Evolutionary conservation across 805 yeast species (phyloP), one percentile per base, ranked within the genome.

Genomic region (Metschnikowia proteae): DNA sequence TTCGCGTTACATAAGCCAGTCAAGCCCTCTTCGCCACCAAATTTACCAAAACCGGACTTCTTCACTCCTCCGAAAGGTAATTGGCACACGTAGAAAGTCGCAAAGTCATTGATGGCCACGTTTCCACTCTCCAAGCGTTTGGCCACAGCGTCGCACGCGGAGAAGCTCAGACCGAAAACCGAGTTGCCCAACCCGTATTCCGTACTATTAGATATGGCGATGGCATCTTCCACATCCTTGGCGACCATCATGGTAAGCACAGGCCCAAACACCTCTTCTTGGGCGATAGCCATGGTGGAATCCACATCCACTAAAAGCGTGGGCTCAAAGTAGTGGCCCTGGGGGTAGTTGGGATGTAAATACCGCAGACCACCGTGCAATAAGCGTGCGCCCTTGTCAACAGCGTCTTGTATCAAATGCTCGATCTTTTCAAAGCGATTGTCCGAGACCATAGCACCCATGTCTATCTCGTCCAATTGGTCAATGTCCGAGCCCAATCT

Each of bases 21-120:
- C 38, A 94, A 74, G 1, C 99, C 99, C 73, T 94, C 99, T 63
- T 86, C 96, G 41, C 99, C 99, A 23, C 97, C 96, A 71, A 94
- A 94, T 64, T 92, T 92, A 49, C 99, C 99, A 62, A 90, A 94
- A 0, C 99, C 99, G 5, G 96, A 86, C 40, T 90, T 94, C 57
- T 84, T 84, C 27, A 80, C 80, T 29, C 99, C 99, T 47, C 99
- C 99, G 69, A 94, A 94, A 30, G 99, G 99, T 57, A 94, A 75
- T 68, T 94, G 99, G 57, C 97, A 91, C 32, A 94, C 88, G 61
- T 91, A 89, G 62, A 83, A 94, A 0, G 98, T 92, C 6, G 98
- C 99, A 74, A 94, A 94, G 71, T 94, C 99, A 66, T 94, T 94
- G 53, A 94, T 88, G 6, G 99, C 97, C 41, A 94, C 96, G 62